Percentiles rank a stretch among this genome's conserved stretches.
Conservation (phyloP, 768 basidiomycete species). For the Amanita subjunquillea region DNA sequence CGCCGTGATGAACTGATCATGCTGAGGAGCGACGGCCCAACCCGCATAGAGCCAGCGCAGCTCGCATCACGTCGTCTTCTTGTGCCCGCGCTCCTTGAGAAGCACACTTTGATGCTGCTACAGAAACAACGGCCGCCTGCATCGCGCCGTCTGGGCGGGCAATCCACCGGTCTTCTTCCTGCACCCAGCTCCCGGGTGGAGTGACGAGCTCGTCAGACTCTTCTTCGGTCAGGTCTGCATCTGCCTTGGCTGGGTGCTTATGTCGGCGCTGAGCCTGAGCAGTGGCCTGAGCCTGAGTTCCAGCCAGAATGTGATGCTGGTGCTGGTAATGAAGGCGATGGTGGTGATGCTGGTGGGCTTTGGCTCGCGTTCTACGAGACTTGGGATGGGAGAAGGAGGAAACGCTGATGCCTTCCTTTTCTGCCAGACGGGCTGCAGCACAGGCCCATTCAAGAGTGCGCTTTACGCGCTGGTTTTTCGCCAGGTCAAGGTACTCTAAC, state of each 20-base stretch:
- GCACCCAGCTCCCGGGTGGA: conserved; percentile 42
- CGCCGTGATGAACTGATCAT: not conserved
- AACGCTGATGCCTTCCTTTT: conserved; percentile 9
- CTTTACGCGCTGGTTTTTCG: conserved; percentile 33
- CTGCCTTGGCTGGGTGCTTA: conserved; percentile 11
- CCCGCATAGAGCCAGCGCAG: conserved; percentile 59
- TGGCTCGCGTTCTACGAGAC: not conserved
- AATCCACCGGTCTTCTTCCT: conserved; percentile 29
- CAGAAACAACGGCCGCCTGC: conserved; percentile 8
- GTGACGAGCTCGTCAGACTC: conserved; percentile 60
- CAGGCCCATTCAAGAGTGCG: conserved; percentile 69
- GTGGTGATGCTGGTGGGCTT: not conserved
- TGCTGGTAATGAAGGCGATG: conserved; percentile 3
- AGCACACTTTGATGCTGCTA: conserved; percentile 7
- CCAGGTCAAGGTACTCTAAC: conserved; percentile 37
- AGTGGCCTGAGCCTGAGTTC: not conserved
- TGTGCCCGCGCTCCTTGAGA: conserved; percentile 16
- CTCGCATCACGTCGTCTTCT: conserved; percentile 63
- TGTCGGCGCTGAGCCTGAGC: not conserved
- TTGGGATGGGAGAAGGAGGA: not conserved
- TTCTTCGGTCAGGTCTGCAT: conserved; percentile 46
- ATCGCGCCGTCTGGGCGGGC: conserved; percentile 11
- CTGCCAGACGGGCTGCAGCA: conserved; percentile 44
- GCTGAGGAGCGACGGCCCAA: conserved; percentile 20
- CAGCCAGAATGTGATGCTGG: not conserved